Conservation (phyloP, 2,329 filamentous ascomycete genomes). For the Calonectria pteridis region DNA sequence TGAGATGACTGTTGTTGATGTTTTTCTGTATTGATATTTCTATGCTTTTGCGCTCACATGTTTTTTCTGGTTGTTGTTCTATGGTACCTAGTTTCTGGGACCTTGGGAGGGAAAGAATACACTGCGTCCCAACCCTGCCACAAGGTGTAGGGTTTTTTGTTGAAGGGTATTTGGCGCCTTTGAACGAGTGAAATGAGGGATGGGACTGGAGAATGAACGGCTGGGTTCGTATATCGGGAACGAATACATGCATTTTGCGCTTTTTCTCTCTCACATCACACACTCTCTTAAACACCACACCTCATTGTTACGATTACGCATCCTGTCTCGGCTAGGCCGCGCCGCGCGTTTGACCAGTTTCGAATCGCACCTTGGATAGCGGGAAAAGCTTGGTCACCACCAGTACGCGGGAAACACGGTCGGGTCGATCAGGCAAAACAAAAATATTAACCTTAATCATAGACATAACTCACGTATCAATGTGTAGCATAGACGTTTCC, state of each 20-base stretch:
- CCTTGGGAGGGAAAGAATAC: not conserved
- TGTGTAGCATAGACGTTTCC: not conserved
- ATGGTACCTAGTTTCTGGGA: not conserved
- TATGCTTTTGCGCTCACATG: not conserved
- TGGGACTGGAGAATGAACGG: not conserved
- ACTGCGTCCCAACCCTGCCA: constrained; percentile 1
- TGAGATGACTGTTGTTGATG: constrained; percentile 25
- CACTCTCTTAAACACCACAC: not conserved
- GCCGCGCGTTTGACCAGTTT: not conserved
- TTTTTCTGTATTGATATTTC: not conserved
- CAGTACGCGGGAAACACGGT: not conserved
- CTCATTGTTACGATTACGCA: not conserved
- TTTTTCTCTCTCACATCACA: constrained; percentile 1
- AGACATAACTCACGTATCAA: not conserved
- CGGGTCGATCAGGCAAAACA: not conserved
- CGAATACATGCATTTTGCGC: constrained; percentile 24
- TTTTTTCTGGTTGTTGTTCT: not conserved
- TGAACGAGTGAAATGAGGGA: constrained; percentile 29
- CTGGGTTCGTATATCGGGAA: constrained; percentile 27
- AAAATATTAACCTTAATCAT: constrained; percentile 7
- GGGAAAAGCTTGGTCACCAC: not conserved
- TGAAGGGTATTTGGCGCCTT: constrained; percentile 12
- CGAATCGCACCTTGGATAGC: not conserved
- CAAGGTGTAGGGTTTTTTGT: not conserved
- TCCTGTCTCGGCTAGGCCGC: not conserved